Base-by-base conservation (phyloP, 1,284 basidiomycete species). In the Vanrija pseudolonga region DNA sequence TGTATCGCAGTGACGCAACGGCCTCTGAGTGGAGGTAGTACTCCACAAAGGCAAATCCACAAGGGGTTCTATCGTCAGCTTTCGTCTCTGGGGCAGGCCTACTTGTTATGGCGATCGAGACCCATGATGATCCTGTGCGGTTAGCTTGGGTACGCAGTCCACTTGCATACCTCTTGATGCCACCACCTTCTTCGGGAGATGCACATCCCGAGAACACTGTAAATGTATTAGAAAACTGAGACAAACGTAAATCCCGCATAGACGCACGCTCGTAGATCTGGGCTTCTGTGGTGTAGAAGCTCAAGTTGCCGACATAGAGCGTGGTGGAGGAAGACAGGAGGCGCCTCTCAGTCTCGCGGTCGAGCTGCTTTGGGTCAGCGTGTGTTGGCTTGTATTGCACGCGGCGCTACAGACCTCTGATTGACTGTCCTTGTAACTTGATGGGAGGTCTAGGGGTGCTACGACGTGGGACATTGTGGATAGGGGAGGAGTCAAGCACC, bases 21-120 rank as follows among this genome's bases (percentile, higher is more conserved):
- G 96, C 96, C 75, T 98, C 95, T 6, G 86, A 82, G 69, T 98
- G 93, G 9, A 90, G 91, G 76, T 98, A 98, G 76, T 92, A 99
- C 73, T 99, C 96, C 55, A 99, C 96, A 69, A 99, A 99, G 66
- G 95, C 97, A 76, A 99, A 99, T 1, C 96, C 96, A 72, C 96
- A 99, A 0, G 96, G 96, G 46, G 96, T 98, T 67, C 91, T 95
- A 68, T 5, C 18, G 44, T 62, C 51, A 57, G 59, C 45, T n/a
- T 36, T 18, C n/a, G 23, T 17, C 2, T 5, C 18, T 19, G 6
- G 20, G 24, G 22, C 15, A 5, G 38, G 20, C 67, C 51, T 47
- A 88, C 90, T 94, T 88, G 46, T 88, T 89, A 73, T 98, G 92
- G 55, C 96, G 82, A 79, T 99, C 96, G 38, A 99, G 82, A 23